A percentile compares a stretch with the other conserved stretches of the same genome.
Evolutionary conservation across 306 rosid genomes (phyloP).

Genomic region (Trichosanthes cucumerina): DNA sequence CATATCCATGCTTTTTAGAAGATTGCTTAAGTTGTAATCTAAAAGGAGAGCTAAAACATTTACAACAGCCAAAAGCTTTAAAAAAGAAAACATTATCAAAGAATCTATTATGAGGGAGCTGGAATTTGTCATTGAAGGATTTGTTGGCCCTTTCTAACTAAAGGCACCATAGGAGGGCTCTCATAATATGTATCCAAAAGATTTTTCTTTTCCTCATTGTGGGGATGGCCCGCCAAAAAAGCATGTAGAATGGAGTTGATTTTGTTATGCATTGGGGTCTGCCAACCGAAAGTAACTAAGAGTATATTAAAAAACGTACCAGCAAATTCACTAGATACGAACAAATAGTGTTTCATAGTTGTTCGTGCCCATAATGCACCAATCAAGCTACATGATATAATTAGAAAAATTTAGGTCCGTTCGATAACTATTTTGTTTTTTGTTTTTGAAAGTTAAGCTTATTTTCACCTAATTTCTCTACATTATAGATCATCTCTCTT

Average conservation of each 20-base stretch:
- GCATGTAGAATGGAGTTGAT: not conserved
- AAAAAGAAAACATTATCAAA: not conserved
- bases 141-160: not conserved
- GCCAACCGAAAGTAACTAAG: no score
- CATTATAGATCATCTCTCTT: no score
- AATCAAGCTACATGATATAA: not conserved
- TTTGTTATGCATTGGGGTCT: no score
- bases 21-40: not conserved
- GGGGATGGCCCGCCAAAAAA: not conserved
- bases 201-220: not conserved
- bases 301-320: no score
- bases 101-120: not conserved
- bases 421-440: no score
- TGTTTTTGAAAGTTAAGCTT: no score
- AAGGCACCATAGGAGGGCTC: not conserved
- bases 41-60: not conserved
- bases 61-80: not conserved
- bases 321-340: no score
- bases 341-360: no score
- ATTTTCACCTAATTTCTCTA: no score
- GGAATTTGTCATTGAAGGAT: not conserved
- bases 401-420: no score
- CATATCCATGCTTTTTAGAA: no score
- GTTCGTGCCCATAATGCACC: not conserved
- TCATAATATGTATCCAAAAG: not conserved